Evolutionary conservation across 352 stramenopile species (phyloP), one percentile per base, ranked within the genome.

Genomic region (Globisporangium cystogenes): DNA sequence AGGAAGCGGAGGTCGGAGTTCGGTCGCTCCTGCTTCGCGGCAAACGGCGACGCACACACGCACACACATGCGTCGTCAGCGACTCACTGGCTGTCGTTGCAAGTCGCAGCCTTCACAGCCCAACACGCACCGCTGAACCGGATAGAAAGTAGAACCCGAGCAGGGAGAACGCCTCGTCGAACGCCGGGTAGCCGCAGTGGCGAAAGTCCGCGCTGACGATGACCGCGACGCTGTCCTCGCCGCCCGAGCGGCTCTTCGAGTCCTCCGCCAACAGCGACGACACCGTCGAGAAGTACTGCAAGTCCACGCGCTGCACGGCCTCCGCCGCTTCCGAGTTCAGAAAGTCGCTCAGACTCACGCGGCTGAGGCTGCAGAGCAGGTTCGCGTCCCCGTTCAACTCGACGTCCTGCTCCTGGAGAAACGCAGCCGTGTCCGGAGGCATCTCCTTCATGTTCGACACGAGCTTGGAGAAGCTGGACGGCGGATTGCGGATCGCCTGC

Each of bases 71-170:
- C 26, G 15, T 31, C 18, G 10, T 29, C 26, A 29, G 26, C 26
- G 26, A 6, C 26, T 29, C 26, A 5, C 26, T 29, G 2, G 26
- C 26, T 29, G 26, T 5, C 5, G 26, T 5, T 6, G 5, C 26
- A 29, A 29, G 26, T 5, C 2, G 26, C 26, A 29, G 26, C 26
- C 23, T 23, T 49, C 36, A 41, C 2, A 56, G 20, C 35, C 14
- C 21, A 10, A 5, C 18, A 60, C 65, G 20, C 52, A 74, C 67
- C 55, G 56, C 57, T n/a, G 63, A 62, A n/a, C 64, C 57, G 0
- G 56, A 72, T 5, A 85, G 41, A 21, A 74, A 78, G 41, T 90
- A 90, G 39, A 84, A 90, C 3, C 78, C 78, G 4, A 87, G 50
- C 2, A 82, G 64, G 2, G 64, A 47, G 16, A 70, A 74, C 2